Percentiles rank a stretch among this genome's conserved stretches.
Evolutionary conservation across 1,284 basidiomycete genomes (phyloP).

Genomic region (Anthracocystis walkeri): DNA sequence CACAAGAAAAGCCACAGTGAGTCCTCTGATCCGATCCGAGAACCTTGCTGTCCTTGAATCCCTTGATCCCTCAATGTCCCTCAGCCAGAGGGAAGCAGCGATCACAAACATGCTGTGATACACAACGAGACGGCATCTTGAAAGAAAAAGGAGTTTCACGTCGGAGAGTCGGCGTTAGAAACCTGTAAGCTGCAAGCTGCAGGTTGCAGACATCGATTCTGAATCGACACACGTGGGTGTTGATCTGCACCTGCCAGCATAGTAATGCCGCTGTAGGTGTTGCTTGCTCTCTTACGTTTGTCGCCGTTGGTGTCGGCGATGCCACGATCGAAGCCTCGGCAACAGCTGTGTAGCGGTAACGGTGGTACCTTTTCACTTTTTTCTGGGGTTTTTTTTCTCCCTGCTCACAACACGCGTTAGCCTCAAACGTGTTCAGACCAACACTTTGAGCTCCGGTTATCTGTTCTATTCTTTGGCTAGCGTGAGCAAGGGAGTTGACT

Average conservation of each 20-base stretch:
- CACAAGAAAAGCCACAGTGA: too few relatives aligned
- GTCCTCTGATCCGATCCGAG: too few relatives aligned
- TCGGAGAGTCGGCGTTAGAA: conserved; percentile 1
- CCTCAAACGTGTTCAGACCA: not conserved
- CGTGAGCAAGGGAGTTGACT: not conserved
- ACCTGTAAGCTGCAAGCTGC: not conserved
- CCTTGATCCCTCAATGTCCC: not conserved
- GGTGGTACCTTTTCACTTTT: not conserved
- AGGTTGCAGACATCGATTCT: conserved; percentile 4
- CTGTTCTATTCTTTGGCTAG: not conserved
- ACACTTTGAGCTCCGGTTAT: not conserved
- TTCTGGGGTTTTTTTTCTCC: not conserved
- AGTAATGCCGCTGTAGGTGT: not conserved
- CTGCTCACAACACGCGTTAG: not conserved
- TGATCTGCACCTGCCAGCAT: not conserved
- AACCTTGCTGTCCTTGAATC: too few relatives aligned
- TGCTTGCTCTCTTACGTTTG: too few relatives aligned
- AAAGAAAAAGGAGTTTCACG: not conserved
- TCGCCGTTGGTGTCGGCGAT: not conserved
- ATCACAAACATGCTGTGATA: not conserved
- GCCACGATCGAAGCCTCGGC: conserved; percentile 12
- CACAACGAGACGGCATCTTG: not conserved
- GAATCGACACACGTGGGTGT: conserved; percentile 4
- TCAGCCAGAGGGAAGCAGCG: too few relatives aligned
- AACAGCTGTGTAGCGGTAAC: not conserved